Percentiles rank a stretch among this genome's conserved stretches.
phyloP scores from a whole-genome alignment of 2,329 filamentous ascomycete species.

The Chrysoporthe cubensis region DNA sequence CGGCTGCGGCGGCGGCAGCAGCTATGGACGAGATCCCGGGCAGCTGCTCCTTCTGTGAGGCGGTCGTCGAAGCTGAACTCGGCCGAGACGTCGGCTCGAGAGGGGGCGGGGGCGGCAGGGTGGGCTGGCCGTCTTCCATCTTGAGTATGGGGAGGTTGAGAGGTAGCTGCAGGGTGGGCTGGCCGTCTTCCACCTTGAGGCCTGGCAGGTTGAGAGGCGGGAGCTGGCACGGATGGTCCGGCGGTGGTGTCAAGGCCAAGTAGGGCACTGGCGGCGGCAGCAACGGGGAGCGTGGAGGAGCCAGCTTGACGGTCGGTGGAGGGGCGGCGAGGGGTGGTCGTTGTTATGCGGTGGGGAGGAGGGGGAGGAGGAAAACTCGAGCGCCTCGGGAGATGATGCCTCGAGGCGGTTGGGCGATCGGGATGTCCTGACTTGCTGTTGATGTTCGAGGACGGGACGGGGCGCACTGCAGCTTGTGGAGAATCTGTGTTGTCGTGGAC shows the following conservation, averaged over 20 bases:
- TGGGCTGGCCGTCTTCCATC: constrained; percentile 39
- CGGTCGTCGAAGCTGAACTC: constrained; percentile 52
- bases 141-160: constrained; percentile 38
- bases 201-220: constrained; percentile 33
- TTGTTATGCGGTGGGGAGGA: background rate
- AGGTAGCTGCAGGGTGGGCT: constrained; percentile 37
- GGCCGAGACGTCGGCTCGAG: constrained; percentile 55
- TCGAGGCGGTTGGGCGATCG: background rate
- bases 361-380: background rate
- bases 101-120: constrained; percentile 43
- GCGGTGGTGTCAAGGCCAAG: constrained; percentile 31
- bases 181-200: constrained; percentile 43
- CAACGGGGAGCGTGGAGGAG: constrained; percentile 31
- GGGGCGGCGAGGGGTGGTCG: background rate
- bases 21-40: constrained; percentile 52
- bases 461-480: background rate
- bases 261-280: constrained; percentile 29
- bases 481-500: constrained; percentile 5
- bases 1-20: constrained; percentile 37
- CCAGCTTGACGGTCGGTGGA: constrained; percentile 35
- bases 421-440: background rate
- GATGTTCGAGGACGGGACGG: constrained; percentile 7
- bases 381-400: background rate
- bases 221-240: constrained; percentile 29
- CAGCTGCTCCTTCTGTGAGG: constrained; percentile 48